phyloP scores from a whole-genome alignment of 2,329 filamentous ascomycete genomes.

The Coniochaeta pulveracea region DNA sequence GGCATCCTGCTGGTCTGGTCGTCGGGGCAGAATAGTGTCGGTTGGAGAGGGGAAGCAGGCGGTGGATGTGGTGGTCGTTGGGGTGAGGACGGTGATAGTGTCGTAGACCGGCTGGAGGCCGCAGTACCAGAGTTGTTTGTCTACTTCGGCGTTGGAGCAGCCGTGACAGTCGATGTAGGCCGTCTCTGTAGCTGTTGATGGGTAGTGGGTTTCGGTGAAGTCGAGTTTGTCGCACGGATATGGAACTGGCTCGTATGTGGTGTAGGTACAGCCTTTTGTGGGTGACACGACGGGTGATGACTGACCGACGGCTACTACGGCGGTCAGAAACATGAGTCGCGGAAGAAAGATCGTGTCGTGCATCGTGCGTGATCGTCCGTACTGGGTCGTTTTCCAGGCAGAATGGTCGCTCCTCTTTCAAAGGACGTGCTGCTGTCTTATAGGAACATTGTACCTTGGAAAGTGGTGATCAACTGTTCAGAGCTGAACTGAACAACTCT shows the following conservation, averaged over 20 bases:
- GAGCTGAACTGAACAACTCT: too few species aligned
- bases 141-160: slow-evolving; percentile 15
- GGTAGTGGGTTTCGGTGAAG: slow-evolving; percentile 15
- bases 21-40: slow-evolving; percentile 2
- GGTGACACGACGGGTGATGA: not conserved
- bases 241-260: slow-evolving; percentile 12
- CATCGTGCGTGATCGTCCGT: too few species aligned
- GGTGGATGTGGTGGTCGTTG: slow-evolving; percentile 16
- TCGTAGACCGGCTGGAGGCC: slow-evolving; percentile 14
- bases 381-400: too few species aligned
- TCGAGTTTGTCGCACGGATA: slow-evolving; percentile 19
- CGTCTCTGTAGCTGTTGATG: slow-evolving; percentile 14
- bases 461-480: too few species aligned
- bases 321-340: too few species aligned
- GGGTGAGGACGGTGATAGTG: slow-evolving; percentile 9
- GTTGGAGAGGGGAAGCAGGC: slow-evolving; percentile 13
- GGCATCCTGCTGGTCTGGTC: not conserved
- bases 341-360: too few species aligned
- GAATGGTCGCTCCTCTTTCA: too few species aligned
- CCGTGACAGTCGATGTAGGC: slow-evolving; percentile 20
- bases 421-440: too few species aligned
- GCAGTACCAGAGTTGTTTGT: slow-evolving; percentile 13
- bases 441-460: too few species aligned
- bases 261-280: slow-evolving; percentile 14
- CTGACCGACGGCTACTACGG: too few species aligned